Base-by-base conservation (phyloP, 306 rosid species). In the Erythrophleum fordii region DNA sequence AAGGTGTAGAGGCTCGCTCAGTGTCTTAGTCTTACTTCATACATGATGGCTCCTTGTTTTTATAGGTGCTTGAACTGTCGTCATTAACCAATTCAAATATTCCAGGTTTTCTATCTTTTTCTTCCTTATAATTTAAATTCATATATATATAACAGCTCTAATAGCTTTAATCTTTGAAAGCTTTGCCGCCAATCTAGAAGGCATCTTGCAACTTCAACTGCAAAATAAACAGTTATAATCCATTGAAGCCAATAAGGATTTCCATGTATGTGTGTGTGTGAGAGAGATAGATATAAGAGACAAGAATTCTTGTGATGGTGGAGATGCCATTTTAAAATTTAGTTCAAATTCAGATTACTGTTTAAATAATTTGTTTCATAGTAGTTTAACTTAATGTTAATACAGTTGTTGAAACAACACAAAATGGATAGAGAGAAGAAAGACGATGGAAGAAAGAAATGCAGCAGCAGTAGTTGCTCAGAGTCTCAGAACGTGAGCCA, bases 401-500 rank as follows among this genome's bases (percentile, higher is more conserved):
- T 58, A 34, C 72, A 70, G 77, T 79, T 18, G 53, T 6, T 45
- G 20, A 79, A 45, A 29, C 61, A 31, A 7, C 11, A 20, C 14
- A 79, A 58, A 58, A 79, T 79, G 83, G 77, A 11, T 20, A 4
- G 9, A 10, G 71, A 46, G 62, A 44, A 58, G 77, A 34, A 79
- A 45, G 77, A 16, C 31, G 31, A 70, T 58, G 61, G 18, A 25
- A 29, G 35, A 58, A 20, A 28, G 70, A 61, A 55, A 26, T 11
- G 75, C 55, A 5, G 11, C 6, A 11, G 75, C 23, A 26, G 59
- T 20, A 64, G 51, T 49, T 39, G 22, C 75, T 65, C 41, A 48
- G 8, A 7, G 51, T 52, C 81, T 39, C 75, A 64, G 28, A 39
- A 26, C 34, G 55, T 42, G 44, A 39, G 16, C 68, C 46, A 37